A percentile compares a stretch with the other conserved stretches of the same genome.
Evolutionary conservation across 352 stramenopile species (phyloP).

Genomic region (Blastocystis sp.): DNA sequence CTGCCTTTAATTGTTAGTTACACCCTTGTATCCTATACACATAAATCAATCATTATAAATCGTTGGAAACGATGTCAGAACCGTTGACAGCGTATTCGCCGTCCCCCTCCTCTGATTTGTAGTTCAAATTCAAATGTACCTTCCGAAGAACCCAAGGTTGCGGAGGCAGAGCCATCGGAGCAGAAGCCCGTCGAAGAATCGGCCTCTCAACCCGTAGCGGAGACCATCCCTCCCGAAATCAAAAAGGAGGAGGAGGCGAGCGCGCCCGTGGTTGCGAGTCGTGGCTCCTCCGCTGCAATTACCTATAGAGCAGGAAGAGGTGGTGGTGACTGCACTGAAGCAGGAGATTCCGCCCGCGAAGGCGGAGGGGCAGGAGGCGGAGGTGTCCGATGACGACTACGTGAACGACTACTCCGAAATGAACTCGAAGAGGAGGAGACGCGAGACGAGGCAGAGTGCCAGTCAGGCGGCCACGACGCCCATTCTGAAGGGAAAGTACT

Average conservation of each 20-base stretch:
- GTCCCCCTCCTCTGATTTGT: not conserved
- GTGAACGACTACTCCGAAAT: constrained; percentile 55
- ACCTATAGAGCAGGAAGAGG: not conserved
- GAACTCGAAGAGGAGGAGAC: constrained; percentile 61
- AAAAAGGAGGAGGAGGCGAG: not conserved
- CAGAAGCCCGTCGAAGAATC: no score
- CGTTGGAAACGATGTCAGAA: constrained; percentile 23
- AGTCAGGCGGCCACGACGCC: not conserved
- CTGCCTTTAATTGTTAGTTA: constrained; percentile 8
- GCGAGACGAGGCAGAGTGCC: constrained; percentile 13
- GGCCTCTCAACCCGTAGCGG: no score
- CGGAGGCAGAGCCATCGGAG: no score
- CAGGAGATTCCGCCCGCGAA: no score
- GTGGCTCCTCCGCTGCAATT: not conserved
- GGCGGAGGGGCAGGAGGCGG: not conserved
- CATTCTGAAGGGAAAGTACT: constrained; percentile 65
- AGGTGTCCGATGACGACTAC: constrained; percentile 58
- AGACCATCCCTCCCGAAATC: not conserved
- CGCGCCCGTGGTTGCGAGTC: no score
- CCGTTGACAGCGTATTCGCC: not conserved
- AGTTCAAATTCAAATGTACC: not conserved
- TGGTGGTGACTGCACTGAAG: not conserved
- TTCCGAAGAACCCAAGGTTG: not conserved
- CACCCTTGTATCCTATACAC: not conserved
- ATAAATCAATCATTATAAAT: constrained; percentile 1